Conservation (phyloP, 371 early-diverging fungal genomes). For the Amoeboaphelidium occidentale region DNA sequence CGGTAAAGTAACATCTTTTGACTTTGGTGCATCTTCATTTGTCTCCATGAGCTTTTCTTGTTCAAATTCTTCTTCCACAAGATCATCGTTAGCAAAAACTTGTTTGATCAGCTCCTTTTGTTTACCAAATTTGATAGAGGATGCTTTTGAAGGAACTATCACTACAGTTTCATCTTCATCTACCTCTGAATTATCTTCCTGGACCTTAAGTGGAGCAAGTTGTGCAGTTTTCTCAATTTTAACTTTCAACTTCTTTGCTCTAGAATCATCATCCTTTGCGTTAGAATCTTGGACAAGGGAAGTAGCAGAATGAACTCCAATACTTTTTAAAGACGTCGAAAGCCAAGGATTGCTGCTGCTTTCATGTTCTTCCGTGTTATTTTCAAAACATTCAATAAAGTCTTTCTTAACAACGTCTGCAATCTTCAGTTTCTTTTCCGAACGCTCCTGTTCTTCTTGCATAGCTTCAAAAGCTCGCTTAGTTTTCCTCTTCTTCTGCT, state of each 20-base stretch:
- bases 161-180: background rate
- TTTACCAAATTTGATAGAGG: no score
- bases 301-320: no score
- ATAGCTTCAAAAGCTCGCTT: conserved; percentile 2
- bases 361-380: conserved; percentile 9
- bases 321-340: no score
- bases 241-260: no score
- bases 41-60: conserved; percentile 43
- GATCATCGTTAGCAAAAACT: conserved; percentile 80
- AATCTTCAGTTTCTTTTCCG: conserved; percentile 1
- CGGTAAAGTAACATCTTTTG: conserved; percentile 56
- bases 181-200: background rate
- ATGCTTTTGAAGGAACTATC: background rate
- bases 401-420: conserved; percentile 7
- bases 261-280: no score
- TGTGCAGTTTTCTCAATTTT: no score
- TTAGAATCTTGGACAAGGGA: no score
- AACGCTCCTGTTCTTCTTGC: background rate
- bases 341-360: conserved; percentile 12
- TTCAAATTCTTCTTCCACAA: conserved; percentile 55
- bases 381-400: conserved; percentile 12
- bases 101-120: conserved; percentile 65
- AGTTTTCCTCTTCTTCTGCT: conserved; percentile 5
- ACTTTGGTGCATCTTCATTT: conserved; percentile 41
- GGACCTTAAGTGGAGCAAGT: background rate